Evolutionary conservation across 352 stramenopile species (phyloP), one percentile per base, ranked within the genome.

Genomic region (Globisporangium cystogenes): DNA sequence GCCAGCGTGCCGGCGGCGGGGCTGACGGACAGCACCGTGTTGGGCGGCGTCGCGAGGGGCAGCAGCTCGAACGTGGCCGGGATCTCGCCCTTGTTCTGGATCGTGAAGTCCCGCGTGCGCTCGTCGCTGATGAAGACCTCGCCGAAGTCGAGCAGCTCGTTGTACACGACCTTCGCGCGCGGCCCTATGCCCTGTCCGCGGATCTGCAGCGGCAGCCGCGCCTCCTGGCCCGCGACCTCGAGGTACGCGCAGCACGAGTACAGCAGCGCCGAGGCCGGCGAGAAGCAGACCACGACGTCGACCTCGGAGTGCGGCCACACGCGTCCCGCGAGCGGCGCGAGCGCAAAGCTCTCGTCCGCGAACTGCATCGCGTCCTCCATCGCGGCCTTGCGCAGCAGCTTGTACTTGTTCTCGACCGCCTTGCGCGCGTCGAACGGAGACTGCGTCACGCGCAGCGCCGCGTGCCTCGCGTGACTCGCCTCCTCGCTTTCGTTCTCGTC

Each of bases 21-120:
- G 11, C 65, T 59, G 0, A 93, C 68, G 0, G 59, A 60, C 23
- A 93, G 55, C 1, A 49, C 36, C 29, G 74, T 76, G 11, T 70
- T 67, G 0, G 67, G 39, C 27, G 70, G 62, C 54, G 36, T 55
- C 41, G n/a, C 40, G 23, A 86, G 54, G 8, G 73, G 62, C 1
- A 87, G 53, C 15, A 91, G 62, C 48, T 81, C 70, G 55, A 85
- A 94, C n/a, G 82, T 67, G 10, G 87, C 88, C 6, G 84, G 70
- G 44, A 98, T 98, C 51, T 98, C 94, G 26, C 94, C 93, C 46
- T 91, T 94, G 66, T 98, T 98, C 55, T 96, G 81, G 55, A 98
- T 95, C 3, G 76, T 83, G 35, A 98, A 88, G 60, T 97, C 80
- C 29, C 95, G 91, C 7, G 67, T 84, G 42, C 92, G 82, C 52